Evolutionary conservation across 352 stramenopile genomes (phyloP).

Genomic region (Pythium phragmiticola): DNA sequence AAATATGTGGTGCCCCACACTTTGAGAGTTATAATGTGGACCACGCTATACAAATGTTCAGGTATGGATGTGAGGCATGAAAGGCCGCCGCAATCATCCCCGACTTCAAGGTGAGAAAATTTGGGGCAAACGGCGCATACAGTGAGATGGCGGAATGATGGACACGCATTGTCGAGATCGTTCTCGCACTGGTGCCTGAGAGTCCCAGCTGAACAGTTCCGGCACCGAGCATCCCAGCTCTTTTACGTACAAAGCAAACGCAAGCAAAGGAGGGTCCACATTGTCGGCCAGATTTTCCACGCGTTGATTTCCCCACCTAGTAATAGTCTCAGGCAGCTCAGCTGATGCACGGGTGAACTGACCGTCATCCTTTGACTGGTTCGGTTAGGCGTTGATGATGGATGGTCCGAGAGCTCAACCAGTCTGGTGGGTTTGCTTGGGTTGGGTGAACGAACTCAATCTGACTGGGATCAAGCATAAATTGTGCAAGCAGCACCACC

Average conservation of each 20-base stretch:
- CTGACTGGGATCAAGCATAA: neutral
- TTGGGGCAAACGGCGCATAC: neutral
- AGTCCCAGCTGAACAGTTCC: neutral
- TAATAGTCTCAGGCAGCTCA: neutral
- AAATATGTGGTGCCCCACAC: neutral
- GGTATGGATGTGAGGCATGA: neutral
- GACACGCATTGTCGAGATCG: slow-evolving; percentile 2
- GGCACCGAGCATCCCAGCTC: no score
- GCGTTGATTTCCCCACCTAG: no score
- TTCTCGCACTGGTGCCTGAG: neutral
- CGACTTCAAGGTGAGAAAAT: slow-evolving; percentile 7
- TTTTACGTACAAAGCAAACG: no score
- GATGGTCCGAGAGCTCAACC: neutral
- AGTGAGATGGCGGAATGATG: neutral
- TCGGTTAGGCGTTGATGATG: neutral
- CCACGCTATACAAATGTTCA: neutral
- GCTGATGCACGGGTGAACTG: neutral
- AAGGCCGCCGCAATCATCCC: neutral
- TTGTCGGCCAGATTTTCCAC: no score
- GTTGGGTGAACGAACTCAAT: neutral
- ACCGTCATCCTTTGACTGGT: neutral
- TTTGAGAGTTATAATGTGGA: neutral
- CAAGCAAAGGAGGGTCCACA: no score
- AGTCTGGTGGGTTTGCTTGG: neutral
- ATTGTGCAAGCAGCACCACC: neutral